Conservation (phyloP, 805 yeast species). For the Teunomyces stri region DNA sequence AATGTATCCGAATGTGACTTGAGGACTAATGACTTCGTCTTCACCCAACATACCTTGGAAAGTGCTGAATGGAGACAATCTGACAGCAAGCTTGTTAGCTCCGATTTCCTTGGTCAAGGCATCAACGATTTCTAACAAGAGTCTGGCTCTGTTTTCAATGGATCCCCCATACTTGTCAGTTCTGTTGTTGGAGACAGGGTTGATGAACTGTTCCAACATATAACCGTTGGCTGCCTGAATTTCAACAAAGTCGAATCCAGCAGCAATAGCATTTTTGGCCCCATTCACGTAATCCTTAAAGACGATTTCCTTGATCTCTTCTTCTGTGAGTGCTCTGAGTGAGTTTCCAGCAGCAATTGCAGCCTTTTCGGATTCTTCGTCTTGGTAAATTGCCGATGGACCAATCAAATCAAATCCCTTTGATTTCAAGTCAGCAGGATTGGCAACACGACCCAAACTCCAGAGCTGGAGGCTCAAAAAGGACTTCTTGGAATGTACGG, state of each 20-base stretch:
- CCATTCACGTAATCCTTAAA: slow-evolving; percentile 19
- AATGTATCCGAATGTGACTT: slow-evolving; percentile 43
- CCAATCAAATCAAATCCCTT: slow-evolving; percentile 16
- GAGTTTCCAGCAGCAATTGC: slow-evolving; percentile 27
- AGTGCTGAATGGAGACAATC: slow-evolving; percentile 47
- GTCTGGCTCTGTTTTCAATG: slow-evolving; percentile 41
- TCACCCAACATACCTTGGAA: slow-evolving; percentile 21
- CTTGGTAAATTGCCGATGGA: slow-evolving; percentile 15
- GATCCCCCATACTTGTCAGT: slow-evolving; percentile 47
- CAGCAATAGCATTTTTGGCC: slow-evolving; percentile 25
- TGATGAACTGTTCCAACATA: slow-evolving; percentile 40
- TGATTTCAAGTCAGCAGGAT: slow-evolving; percentile 21
- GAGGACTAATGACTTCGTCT: slow-evolving; percentile 29
- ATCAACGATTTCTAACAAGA: slow-evolving; percentile 46
- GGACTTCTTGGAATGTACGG: slow-evolving; percentile 14
- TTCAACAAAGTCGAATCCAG: slow-evolving; percentile 43
- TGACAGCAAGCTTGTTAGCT: slow-evolving; percentile 18
- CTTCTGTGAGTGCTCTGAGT: slow-evolving; percentile 17
- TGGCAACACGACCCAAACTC: slow-evolving; percentile 23
- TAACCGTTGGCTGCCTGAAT: slow-evolving; percentile 43
- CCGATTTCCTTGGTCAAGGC: neutral
- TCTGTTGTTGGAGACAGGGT: slow-evolving; percentile 32
- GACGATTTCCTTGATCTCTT: slow-evolving; percentile 20
- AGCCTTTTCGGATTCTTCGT: slow-evolving; percentile 23
- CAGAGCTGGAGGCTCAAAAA: slow-evolving; percentile 13